Conservation (phyloP, 495 filamentous ascomycete species). For the Chlorociboria aeruginascens region DNA sequence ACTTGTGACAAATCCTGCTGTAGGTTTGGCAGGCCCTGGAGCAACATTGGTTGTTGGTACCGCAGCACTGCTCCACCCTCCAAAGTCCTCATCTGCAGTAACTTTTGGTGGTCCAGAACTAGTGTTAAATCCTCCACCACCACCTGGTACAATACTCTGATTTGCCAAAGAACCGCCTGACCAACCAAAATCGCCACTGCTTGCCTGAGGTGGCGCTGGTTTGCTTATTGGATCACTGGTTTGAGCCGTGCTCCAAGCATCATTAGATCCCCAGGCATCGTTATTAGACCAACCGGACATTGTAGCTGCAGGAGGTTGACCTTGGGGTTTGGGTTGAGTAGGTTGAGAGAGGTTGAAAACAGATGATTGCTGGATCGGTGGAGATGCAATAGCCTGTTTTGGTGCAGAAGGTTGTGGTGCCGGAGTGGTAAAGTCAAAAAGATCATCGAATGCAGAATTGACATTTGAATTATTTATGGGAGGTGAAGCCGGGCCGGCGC, state of each 20-base stretch:
- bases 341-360: slow-evolving; percentile 68
- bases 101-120: slow-evolving; percentile 49
- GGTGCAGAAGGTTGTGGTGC: slow-evolving; percentile 30
- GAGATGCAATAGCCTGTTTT: slow-evolving; percentile 30
- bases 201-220: slow-evolving; percentile 27
- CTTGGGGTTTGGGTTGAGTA: slow-evolving; percentile 29
- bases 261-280: slow-evolving; percentile 43
- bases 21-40: slow-evolving; percentile 34
- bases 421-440: slow-evolving; percentile 70
- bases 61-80: slow-evolving; percentile 74
- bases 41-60: slow-evolving; percentile 31
- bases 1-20: slow-evolving; percentile 45
- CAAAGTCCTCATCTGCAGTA: slow-evolving; percentile 81
- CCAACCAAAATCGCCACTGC: slow-evolving; percentile 42
- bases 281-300: slow-evolving; percentile 25
- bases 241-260: slow-evolving; percentile 37
- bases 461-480: slow-evolving; percentile 17
- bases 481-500: slow-evolving; percentile 14
- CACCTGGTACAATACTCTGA: slow-evolving; percentile 40
- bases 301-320: slow-evolving; percentile 19
- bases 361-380: slow-evolving; percentile 34
- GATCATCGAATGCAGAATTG: slow-evolving; percentile 48
- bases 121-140: slow-evolving; percentile 30
- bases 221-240: slow-evolving; percentile 21
- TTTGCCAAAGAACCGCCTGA: slow-evolving; percentile 28